Percentiles rank a stretch among this genome's conserved stretches.
phyloP scores from a whole-genome alignment of 2,329 filamentous ascomycete species.

The Fusarium staphyleae region DNA sequence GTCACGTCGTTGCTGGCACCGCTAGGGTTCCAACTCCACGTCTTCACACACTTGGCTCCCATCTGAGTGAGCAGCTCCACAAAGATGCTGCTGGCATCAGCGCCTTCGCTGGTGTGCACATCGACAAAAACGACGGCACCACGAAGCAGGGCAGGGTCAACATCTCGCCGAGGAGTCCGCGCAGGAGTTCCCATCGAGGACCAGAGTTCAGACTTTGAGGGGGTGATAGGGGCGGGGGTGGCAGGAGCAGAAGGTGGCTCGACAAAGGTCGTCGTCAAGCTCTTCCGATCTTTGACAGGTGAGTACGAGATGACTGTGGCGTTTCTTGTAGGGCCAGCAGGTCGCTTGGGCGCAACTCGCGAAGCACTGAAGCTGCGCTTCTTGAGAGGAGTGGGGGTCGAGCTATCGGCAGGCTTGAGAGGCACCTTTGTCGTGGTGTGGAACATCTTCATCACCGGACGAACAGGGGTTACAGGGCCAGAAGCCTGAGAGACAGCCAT shows the following conservation, averaged over 20 bases:
- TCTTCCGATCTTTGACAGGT: slow-evolving; percentile 54
- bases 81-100: slow-evolving; percentile 82
- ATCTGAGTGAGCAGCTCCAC: slow-evolving; percentile 80
- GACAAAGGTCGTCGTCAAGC: slow-evolving; percentile 30
- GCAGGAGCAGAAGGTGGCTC: slow-evolving; percentile 42
- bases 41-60: slow-evolving; percentile 80
- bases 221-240: slow-evolving; percentile 47
- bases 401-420: slow-evolving; percentile 71
- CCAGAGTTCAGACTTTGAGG: slow-evolving; percentile 60
- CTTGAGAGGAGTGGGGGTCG: slow-evolving; percentile 57
- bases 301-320: slow-evolving; percentile 63
- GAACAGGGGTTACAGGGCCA: slow-evolving; percentile 63
- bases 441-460: slow-evolving; percentile 58
- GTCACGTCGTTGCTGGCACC: slow-evolving; percentile 47
- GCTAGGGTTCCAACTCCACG: slow-evolving; percentile 75
- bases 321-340: slow-evolving; percentile 53
- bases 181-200: slow-evolving; percentile 63
- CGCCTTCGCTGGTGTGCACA: slow-evolving; percentile 81
- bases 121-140: slow-evolving; percentile 84
- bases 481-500: slow-evolving; percentile 41
- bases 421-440: slow-evolving; percentile 82
- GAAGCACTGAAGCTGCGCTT: slow-evolving; percentile 60
- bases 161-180: slow-evolving; percentile 61
- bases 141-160: slow-evolving; percentile 63
- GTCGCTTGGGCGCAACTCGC: slow-evolving; percentile 54